Base-by-base conservation (phyloP, 208 protist species). In the Wallacemonas rigidus region DNA sequence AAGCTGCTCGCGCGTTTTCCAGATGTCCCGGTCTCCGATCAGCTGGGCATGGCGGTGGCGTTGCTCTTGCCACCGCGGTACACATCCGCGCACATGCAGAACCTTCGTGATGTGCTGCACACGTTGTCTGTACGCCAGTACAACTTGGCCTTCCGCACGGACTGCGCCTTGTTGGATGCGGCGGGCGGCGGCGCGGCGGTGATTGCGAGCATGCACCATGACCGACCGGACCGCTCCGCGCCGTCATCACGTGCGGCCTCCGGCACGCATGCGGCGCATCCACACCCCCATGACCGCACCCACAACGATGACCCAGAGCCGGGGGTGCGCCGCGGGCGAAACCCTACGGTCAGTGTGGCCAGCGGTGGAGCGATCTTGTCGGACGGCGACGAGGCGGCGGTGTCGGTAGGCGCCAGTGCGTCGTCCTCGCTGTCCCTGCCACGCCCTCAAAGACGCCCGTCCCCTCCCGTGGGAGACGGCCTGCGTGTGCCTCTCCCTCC, bases 51-150 rank as follows among this genome's bases (percentile, higher is more conserved):
- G 8, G 79, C 75, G 17, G 73, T 79, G 1, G 74, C 83, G 35
- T 67, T 91, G 43, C 76, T 95, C 9, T 67, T 94, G 58, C 84
- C 79, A 8, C 67, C 74, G 36, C 58, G 43, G 45, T 85, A 86
- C 68, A 71, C 80, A 60, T 67, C 67, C 43, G 72, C 43, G 1
- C 77, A 89, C 67, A 11, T 84, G 55, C 35, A 69, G 39, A 78
- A 76, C 51, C 60, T 90, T 35, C 69, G 74, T 7, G 68, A 82
- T 47, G 73, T 84, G 35, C 56, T 94, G 39, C 76, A 80, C 45
- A 47, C 78, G 5, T 71, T 94, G 55, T 75, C 78, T 48, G 64
- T 79, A 26, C 73, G 79, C 60, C 89, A 90, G 76, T 91, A 83
- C 69, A 60, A 60, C 67, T 35, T 56, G 11, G 45, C 45, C 15